Evolutionary conservation across 164 flowering plant genomes (phyloP), one percentile per base, ranked within the genome.

Genomic region (Aristolochia contorta): DNA sequence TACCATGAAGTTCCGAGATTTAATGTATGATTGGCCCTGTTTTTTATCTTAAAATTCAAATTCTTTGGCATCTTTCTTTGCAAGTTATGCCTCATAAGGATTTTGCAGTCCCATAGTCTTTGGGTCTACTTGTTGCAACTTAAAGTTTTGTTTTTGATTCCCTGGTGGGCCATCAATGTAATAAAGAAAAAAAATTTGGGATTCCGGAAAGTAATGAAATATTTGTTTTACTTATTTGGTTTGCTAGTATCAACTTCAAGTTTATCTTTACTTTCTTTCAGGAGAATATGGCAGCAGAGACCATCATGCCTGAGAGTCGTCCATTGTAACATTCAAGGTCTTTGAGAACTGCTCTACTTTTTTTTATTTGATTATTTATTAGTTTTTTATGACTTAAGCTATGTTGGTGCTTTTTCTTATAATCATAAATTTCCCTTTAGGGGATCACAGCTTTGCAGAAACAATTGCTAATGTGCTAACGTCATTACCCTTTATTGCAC

Each of bases 401-500:
- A 37, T 37, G 41, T n/a, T 46, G 6, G 53, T 60, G 12, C 59
- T 49, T 49, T 6, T 20, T 49, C 22, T 23, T 16, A 54, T 27
- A 16, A 60, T 19, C 52, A 63, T 16, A 45, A 57, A 18, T 45
- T 22, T 66, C 25, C 20, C 58, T 61, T 48, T 60, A 91, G 97
- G 89, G 55, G 98, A 89, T 75, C 72, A 66, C 58, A 59, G 58
- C 62, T 19, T 82, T 46, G 58, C 73, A 43, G 98, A 90, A 72
- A 90, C 74, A 51, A 67, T 84, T 70, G 94, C 80, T 20, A 93
- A 93, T 79, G 97, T 93, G 60, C 74, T 90, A 30, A 93, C 98
- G 19, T 89, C 98, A 23, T 75, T 93, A 62, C 98, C 98, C 57
- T 93, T 93, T 66, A 77, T 93, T 68, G 84, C 74, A 56, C 86